Evolutionary conservation across 306 rosid genomes (phyloP).

Genomic region (Leucaena leucocephala): DNA sequence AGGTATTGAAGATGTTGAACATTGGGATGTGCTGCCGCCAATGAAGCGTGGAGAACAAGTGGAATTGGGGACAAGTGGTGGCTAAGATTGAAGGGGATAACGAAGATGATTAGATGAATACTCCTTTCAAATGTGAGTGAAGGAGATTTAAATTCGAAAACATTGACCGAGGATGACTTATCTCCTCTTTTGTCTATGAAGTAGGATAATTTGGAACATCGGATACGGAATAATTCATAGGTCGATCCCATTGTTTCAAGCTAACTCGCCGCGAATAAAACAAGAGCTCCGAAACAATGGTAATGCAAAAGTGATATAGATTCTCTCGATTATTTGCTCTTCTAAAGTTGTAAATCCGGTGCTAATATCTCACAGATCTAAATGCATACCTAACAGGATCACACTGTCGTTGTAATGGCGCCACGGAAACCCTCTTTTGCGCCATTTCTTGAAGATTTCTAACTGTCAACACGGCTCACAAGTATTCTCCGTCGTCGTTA

Average conservation of each 20-base stretch:
- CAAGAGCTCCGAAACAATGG: background rate
- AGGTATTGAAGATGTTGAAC: conserved; percentile 60
- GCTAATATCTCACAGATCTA: background rate
- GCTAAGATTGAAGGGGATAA: conserved; percentile 20
- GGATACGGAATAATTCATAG: background rate
- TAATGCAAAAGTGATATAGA: background rate
- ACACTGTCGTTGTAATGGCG: background rate
- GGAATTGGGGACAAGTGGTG: background rate
- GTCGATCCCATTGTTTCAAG: background rate
- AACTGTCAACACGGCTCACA: background rate
- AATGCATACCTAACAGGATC: background rate
- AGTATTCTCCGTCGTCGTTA: background rate
- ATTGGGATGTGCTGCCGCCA: conserved; percentile 70
- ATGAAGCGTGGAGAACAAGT: conserved; percentile 33
- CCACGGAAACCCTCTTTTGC: background rate
- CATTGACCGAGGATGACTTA: conserved; percentile 56
- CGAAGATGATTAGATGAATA: conserved; percentile 29
- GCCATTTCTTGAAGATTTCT: background rate
- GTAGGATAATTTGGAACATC: background rate
- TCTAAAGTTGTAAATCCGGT: background rate
- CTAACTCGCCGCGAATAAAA: background rate
- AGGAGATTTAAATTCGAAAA: conserved; percentile 50
- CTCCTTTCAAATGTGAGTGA: conserved; percentile 33
- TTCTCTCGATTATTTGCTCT: background rate
- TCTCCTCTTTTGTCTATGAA: conserved; percentile 33